Evolutionary conservation across 768 basidiomycete genomes (phyloP), one percentile per base, ranked within the genome.

Genomic region (Lentinula lateritia): DNA sequence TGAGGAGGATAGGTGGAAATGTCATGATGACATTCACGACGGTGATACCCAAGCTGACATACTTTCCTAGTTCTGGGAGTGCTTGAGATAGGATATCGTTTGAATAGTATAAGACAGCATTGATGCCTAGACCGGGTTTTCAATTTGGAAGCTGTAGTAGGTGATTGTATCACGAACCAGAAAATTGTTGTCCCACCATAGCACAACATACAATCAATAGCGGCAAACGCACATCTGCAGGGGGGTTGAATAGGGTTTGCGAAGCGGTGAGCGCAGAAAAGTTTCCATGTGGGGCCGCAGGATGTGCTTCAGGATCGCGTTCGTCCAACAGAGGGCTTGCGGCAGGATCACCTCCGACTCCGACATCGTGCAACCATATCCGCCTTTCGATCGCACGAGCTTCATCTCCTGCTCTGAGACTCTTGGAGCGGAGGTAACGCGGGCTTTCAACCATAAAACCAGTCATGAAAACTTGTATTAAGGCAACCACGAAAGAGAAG

Each of bases 51-150:
- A 97, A 73, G 1, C 93, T 94, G 18, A 95, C 83, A 66, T 92
- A 89, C 18, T 92, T 85, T 0, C 90, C 94, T 23, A 87, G 71
- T 16, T 89, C 81, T 15, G 94, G 93, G 59, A 97, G 76, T 2
- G 92, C 81, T 62, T 84, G 89, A 28, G 87, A 83, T 28, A 97
- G 81, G 65, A 97, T 97, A 52, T 87, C 83, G 66, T 93, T 95
- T 74, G 90, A 92, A 74, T 95, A 96, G 72, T 94, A 96, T 59
- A 96, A 79, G 32, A 96, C 94, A 88, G 69, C 90, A 70, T 92
- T 93, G 68, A 92, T 87, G 16, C 91, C 90, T 89, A 53, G 18
- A 59, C 28, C 18, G 23, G 5, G 7, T 52, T 48, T 61, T 63
- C 60, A 13, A 64, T 62, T 23, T 15, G n/a, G 20, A 38, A 18